These are phyloP conservation scores for Wickerhamomyces alni DNA, from an alignment of 805 yeast species.

Conservation along the genomic window DNA sequence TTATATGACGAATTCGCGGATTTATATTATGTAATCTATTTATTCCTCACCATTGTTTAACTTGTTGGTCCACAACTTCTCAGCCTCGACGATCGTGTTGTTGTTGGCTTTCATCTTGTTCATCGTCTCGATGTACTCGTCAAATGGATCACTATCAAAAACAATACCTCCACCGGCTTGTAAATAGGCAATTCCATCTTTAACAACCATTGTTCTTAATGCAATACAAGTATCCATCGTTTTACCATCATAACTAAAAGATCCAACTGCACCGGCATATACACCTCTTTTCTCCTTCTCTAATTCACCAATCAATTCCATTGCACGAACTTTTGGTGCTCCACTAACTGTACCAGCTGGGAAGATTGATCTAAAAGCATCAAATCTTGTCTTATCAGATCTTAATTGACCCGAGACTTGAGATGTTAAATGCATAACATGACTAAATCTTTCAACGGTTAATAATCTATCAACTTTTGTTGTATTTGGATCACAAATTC, in stretches of 20 bases:
- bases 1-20: too few species aligned
- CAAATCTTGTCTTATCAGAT: constrained; percentile 80
- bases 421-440: constrained; percentile 93
- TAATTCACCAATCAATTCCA: constrained; percentile 87
- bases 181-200: constrained; percentile 82
- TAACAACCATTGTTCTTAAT: constrained; percentile 91
- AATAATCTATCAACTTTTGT: constrained; percentile 85
- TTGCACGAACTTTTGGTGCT: constrained; percentile 95
- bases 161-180: constrained; percentile 99
- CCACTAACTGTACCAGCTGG: constrained; percentile 99
- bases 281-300: constrained; percentile 93
- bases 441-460: constrained; percentile 89
- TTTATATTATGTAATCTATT: too few species aligned
- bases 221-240: constrained; percentile 98
- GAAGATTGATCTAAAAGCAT: constrained; percentile 95
- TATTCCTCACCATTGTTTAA: constrained; percentile 20
- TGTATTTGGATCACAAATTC: constrained; percentile 84
- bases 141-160: constrained; percentile 88
- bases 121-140: constrained; percentile 93
- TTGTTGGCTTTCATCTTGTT: constrained; percentile 95
- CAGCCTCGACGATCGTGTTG: constrained; percentile 89
- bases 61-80: constrained; percentile 59
- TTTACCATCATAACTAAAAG: constrained; percentile 94
- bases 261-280: constrained; percentile 98
- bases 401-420: constrained; percentile 92